Evolutionary conservation across 1,139 yeast genomes (phyloP), one percentile per base, ranked within the genome.

Genomic region (Zygoascus meyerae): DNA sequence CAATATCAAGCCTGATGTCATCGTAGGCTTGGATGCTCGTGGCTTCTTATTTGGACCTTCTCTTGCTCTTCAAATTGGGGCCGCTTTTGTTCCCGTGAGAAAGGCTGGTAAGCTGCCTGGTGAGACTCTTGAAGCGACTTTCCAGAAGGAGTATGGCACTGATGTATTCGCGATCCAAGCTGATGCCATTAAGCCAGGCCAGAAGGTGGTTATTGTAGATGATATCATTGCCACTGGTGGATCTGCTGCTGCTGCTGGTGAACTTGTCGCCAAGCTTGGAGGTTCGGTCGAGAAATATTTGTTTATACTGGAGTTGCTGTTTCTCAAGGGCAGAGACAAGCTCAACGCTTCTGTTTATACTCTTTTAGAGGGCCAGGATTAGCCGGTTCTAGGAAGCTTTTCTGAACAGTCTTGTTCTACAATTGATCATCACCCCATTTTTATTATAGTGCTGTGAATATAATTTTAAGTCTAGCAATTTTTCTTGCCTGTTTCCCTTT

Each of bases 211-310:
- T 40, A 76, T 92, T 56, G 95, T 92, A 32, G 98, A 92, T 66
- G 99, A 92, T 64, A 89, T 92, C 60, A 84, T 94, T 66, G 98
- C 98, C 43, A 92, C 98, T 39, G 98, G 97, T 18, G 98, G 98
- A 38, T 83, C 95, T 62, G 98, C 98, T 16, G 72, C 70, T 51
- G 97, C 95, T 52, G 98, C 97, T 39, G 97, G 95, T 49, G 83
- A 86, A 60, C 77, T 94, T 56, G 85, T 87, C 46, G 68, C 69
- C 61, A 71, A 78, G 68, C 67, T 73, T 42, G 83, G 82, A 47
- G 95, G 82, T 50, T 77, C 83, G 49, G 77, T 90, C 48, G 66
- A 82, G 40, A 95, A 89, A 69, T 92, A 81, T 67, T 72, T 83
- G 57, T 92, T 92, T 62, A 86, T 92, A 42, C 79, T 92, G 85